A percentile compares a stretch with the other conserved stretches of the same genome.
Conservation (phyloP, 2,329 filamentous ascomycete genomes). For the Claviceps paspali region DNA sequence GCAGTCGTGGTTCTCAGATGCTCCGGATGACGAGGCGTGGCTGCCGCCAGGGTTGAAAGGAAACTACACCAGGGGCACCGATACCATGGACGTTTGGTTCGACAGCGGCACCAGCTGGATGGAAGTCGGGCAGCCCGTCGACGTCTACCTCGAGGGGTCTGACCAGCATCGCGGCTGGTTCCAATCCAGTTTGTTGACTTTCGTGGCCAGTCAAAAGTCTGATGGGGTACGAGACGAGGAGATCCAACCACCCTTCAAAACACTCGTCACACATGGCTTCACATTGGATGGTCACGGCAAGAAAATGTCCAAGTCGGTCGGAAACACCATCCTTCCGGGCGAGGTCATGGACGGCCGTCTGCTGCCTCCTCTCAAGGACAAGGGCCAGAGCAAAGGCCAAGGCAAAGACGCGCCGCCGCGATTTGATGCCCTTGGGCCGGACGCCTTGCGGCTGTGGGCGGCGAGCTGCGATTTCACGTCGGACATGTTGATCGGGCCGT, state of each 20-base stretch:
- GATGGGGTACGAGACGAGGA: conserved; percentile 13
- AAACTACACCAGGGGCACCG: conserved; percentile 58
- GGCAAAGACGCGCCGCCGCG: conserved; percentile 14
- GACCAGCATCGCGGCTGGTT: conserved; percentile 99
- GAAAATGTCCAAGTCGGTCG: conserved; percentile 97
- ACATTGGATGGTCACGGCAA: conserved; percentile 78
- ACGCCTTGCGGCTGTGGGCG: conserved; percentile 80
- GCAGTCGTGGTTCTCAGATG: conserved; percentile 92
- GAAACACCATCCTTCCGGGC: conserved; percentile 68
- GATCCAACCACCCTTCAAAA: conserved; percentile 56
- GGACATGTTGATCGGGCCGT: conserved; percentile 69
- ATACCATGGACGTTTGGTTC: conserved; percentile 99
- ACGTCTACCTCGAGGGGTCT: conserved; percentile 85
- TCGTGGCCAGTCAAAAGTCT: conserved; percentile 48
- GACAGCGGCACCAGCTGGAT: conserved; percentile 94
- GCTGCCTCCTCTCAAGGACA: conserved; percentile 51
- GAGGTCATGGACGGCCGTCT: conserved; percentile 78
- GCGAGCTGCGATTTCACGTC: conserved; percentile 83
- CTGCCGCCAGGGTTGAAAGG: conserved; percentile 47
- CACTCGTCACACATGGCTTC: conserved; percentile 90
- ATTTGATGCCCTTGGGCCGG: conserved; percentile 64
- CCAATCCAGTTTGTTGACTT: conserved; percentile 84
- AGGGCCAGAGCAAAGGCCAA: conserved; percentile 28
- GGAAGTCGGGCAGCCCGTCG: conserved; percentile 42
- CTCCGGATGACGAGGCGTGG: conserved; percentile 61